Evolutionary conservation across 2,329 filamentous ascomycete species (phyloP).

Genomic region (Macroventuria anomochaeta): DNA sequence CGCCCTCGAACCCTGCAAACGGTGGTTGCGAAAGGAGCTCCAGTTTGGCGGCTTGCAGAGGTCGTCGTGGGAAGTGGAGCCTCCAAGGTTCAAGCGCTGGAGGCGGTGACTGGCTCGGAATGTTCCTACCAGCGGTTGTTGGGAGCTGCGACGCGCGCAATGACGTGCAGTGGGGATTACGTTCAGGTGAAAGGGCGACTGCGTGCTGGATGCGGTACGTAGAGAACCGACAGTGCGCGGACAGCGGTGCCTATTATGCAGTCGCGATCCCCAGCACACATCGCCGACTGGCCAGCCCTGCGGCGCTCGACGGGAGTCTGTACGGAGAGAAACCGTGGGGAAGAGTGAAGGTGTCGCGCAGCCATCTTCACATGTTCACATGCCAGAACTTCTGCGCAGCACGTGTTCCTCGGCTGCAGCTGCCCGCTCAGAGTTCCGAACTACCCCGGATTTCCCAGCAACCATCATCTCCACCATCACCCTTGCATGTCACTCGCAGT

Average conservation of each 20-base stretch:
- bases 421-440: background rate
- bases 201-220: background rate
- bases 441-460: slow-evolving; percentile 11
- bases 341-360: slow-evolving; percentile 1
- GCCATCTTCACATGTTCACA: slow-evolving; percentile 9
- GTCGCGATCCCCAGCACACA: slow-evolving; percentile 21
- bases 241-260: slow-evolving; percentile 19
- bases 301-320: slow-evolving; percentile 4
- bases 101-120: background rate
- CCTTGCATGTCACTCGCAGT: slow-evolving; percentile 13
- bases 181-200: slow-evolving; percentile 2
- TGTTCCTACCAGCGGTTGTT: slow-evolving; percentile 8
- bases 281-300: slow-evolving; percentile 8
- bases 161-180: slow-evolving; percentile 18
- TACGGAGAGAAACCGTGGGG: background rate
- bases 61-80: slow-evolving; percentile 2
- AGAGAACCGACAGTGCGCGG: slow-evolving; percentile 3
- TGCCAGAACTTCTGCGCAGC: slow-evolving; percentile 10
- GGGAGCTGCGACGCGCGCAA: slow-evolving; percentile 21
- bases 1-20: slow-evolving; percentile 35
- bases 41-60: slow-evolving; percentile 33
- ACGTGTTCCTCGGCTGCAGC: slow-evolving; percentile 12
- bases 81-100: background rate
- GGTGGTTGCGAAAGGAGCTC: slow-evolving; percentile 33
- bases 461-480: slow-evolving; percentile 12